Evolutionary conservation across 805 yeast species (phyloP), one percentile per base, ranked within the genome.

Genomic region (Kazachstania africana): DNA sequence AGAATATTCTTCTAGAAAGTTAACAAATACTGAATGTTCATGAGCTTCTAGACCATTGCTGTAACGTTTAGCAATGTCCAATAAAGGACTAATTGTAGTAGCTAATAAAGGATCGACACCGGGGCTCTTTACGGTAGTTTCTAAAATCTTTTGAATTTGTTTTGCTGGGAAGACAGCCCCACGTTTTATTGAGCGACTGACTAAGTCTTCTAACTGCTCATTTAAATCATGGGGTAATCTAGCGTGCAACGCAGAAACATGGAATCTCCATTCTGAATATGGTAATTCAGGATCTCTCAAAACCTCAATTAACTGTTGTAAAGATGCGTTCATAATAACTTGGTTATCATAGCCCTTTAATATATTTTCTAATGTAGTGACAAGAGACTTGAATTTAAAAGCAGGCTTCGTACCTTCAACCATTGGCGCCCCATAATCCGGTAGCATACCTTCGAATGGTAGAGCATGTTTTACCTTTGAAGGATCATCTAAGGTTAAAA

Each of bases 401-500:
- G 73, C 76, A 33, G 94, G 80, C 60, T 81, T 88, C 35, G 80
- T 70, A 48, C 98, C 97, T 52, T 68, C 73, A 39, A 84, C 65
- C 34, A 65, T 69, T 40, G 97, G 94, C 20, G 80, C 66, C 31
- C 98, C 98, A 40, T 77, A 63, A 24, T 76, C 84, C 10, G 95
- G 96, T 43, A 93, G 65, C 50, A 93, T 84, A 31, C 95, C 96
- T 57, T 85, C 95, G 48, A 72, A 91, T 32, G 96, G 95, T 54
- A 78, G 63, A 27, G 99, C 98, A 50, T 87, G 98, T 59, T 88
- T 88, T 32, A 91, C 98, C 63, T 84, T 85, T 4, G 94, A 77
- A 36, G 97, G 97, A 55, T 91, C 98, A 53, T 93, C 99, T 35
- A 91, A 66, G 12, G 96, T 78, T 45, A 91, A 68, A 38, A 91